Base-by-base conservation (phyloP, 1,284 basidiomycete genomes). In the Trichosporon inkin region DNA sequence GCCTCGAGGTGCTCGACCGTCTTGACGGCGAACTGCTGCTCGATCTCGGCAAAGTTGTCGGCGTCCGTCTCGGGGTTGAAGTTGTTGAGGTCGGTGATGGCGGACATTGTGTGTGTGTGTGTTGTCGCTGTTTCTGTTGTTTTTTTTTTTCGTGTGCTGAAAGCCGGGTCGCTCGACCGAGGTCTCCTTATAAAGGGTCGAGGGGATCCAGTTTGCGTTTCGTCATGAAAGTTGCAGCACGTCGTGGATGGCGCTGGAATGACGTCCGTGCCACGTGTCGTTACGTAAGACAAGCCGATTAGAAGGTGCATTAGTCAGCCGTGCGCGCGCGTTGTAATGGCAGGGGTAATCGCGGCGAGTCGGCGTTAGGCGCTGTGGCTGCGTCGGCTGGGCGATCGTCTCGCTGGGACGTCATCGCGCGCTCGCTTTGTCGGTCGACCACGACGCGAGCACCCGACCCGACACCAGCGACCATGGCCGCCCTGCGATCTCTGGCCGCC, bases 1-100 rank as follows among this genome's bases (percentile, higher is more conserved):
- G 92, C 93, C 89, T 94, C 90, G 58, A 93, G 90, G 69, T 96
- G 92, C 75, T 96, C 92, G 62, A 98, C 93, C 36, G 92, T 92
- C 79, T 89, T 92, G 57, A 99, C 95, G 24, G 95, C 44, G 16
- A 95, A 96, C 77, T 97, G 93, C 84, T 93, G 94, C 81, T 99
- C 95, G 68, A 99, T 95, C 88, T 94, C 92, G 64, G 86, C 81
- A 69, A 88, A 81, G 81, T 97, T 97, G 77, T 92, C 89, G 11
- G 92, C 90, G 62, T 84, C 88, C n/a, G n/a, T n/a, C 69, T 91
- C 84, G 40, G 91, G 84, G 79, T 93, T 89, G 74, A 95, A 93
- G 28, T 57, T 20, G 64, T 61, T 58, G 36, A 62, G 34, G 61
- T 65, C 60, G 53, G 58, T 57, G 58, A 59, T 53, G 24, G 57